Base-by-base conservation (phyloP, 768 basidiomycete genomes). In the Obba rivulosa region DNA sequence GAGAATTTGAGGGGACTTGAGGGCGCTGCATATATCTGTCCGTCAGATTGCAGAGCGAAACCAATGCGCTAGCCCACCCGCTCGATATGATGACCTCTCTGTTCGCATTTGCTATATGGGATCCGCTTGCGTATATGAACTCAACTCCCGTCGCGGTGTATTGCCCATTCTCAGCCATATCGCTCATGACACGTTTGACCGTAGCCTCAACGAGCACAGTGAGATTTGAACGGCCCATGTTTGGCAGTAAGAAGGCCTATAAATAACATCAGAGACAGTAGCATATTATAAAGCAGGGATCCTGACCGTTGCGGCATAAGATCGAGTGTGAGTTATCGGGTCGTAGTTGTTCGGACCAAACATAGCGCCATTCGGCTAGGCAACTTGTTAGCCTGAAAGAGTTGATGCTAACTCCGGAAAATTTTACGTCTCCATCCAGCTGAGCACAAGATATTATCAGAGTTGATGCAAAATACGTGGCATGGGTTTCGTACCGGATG, bases 111-210 rank as follows among this genome's bases (percentile, higher is more conserved):
- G 73, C 73, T 3, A 61, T 50, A 49, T 70, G 66, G 3, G 40
- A 56, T 11, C 51, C 50, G 18, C 54, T 65, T 3, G 54, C 54
- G 36, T 64, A 39, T 18, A 66, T 55, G 58, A 79, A 81, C 45
- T 71, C 71, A 9, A 81, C 72, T 3, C 76, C 76, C 3, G 66
- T 69, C 0, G 78, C 79, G 24, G 60, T 56, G 22, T 76, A 53
- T 5, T 59, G 49, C 4, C 54, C 42, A n/a, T 48, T 53, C 1
- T 5, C 42, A 4, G 41, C 31, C 11, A 38, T 38, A 4, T 45
- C 36, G 3, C 57, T 46, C 16, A 64, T 18, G 2, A 69, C 50
- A 8, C 63, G 63, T 8, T 60, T 41, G 13, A 68, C 68, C 4
- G 55, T 57, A 9, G 71, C 66, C 1, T 38, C 41, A 4, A 52